Evolutionary conservation across 371 early-diverging fungal species (phyloP).

Genomic region (Mortierella sp.): DNA sequence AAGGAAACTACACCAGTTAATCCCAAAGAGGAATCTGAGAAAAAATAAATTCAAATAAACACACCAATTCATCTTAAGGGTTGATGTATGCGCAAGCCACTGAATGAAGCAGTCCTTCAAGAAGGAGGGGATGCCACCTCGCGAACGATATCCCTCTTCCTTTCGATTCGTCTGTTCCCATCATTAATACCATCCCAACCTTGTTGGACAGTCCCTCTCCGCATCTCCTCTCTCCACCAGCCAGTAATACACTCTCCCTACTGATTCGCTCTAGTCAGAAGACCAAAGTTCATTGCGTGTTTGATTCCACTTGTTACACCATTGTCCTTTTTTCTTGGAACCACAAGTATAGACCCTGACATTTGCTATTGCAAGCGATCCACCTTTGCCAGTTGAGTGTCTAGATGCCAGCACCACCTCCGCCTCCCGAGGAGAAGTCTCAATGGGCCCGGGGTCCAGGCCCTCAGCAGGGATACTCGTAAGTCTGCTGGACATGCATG

Average conservation of each 20-base stretch:
- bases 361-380: neutral
- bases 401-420: conserved; percentile 55
- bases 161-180: conserved; percentile 2
- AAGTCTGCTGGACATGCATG: conserved; percentile 13
- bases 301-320: neutral
- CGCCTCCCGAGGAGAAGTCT: conserved; percentile 52
- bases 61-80: conserved; percentile 8
- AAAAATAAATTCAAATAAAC: neutral
- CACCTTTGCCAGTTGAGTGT: conserved; percentile 10
- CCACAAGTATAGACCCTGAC: neutral
- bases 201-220: neutral
- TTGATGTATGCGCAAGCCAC: conserved; percentile 5
- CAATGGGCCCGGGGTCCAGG: conserved; percentile 53
- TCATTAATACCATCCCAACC: conserved; percentile 1
- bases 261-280: neutral
- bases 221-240: neutral
- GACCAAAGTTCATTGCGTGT: conserved; percentile 7
- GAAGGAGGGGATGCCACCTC: neutral
- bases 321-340: neutral
- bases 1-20: conserved; percentile 7
- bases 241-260: neutral
- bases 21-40: neutral
- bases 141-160: conserved; percentile 4
- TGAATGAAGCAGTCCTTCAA: neutral
- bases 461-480: conserved; percentile 54